phyloP scores from a whole-genome alignment of 495 filamentous ascomycete genomes.

The Chaetomium tenue region DNA sequence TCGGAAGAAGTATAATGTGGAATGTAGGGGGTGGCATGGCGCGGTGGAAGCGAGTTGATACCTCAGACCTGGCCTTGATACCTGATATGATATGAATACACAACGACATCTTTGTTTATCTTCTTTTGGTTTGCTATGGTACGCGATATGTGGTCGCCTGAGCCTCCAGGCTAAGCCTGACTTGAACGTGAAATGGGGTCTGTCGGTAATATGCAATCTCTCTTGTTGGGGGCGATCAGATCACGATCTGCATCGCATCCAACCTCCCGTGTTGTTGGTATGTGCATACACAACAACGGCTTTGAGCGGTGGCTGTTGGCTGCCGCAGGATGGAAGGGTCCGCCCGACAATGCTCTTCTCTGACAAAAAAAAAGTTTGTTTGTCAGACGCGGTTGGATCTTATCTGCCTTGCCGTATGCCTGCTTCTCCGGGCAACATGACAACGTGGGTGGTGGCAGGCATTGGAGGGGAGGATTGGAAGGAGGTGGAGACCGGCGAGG shows the following conservation, averaged over 20 bases:
- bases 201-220: no score
- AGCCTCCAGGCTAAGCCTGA: no score
- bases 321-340: no score
- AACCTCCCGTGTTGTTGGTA: not conserved
- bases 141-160: no score
- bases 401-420: constrained; percentile 1
- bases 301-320: not conserved
- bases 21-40: not conserved
- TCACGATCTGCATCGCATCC: not conserved
- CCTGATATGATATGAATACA: constrained; percentile 2
- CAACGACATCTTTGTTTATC: not conserved
- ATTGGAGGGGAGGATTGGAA: not conserved
- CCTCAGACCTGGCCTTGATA: not conserved
- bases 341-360: no score
- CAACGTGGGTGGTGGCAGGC: not conserved
- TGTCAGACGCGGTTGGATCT: not conserved
- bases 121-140: not conserved
- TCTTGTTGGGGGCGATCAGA: not conserved
- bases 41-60: constrained; percentile 1
- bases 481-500: no score
- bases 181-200: no score
- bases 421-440: not conserved
- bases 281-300: not conserved
- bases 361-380: no score
- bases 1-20: not conserved